These are phyloP conservation scores for Kregervanrija delftensis DNA, from an alignment of 805 yeast genomes.

Conservation along the genomic window DNA sequence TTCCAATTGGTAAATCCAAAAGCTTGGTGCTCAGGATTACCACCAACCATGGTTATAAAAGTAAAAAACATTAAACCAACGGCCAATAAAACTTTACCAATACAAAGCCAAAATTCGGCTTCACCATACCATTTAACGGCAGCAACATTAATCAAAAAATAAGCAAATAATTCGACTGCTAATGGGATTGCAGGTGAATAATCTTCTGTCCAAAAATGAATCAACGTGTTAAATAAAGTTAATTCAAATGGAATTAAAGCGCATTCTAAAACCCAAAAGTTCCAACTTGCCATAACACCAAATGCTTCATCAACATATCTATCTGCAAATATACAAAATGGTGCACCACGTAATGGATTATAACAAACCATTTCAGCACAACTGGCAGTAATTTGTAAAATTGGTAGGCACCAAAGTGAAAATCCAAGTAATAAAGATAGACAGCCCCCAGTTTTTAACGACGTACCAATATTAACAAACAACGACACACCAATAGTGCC, in stretches of 20 bases:
- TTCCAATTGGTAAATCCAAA: conserved; percentile 50
- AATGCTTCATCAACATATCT: conserved; percentile 39
- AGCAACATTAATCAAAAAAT: conserved; percentile 36
- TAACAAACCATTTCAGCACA: conserved; percentile 41
- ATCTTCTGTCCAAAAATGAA: conserved; percentile 46
- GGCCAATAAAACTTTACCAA: conserved; percentile 43
- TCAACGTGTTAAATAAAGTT: conserved; percentile 44
- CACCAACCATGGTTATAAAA: conserved; percentile 50
- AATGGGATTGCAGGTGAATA: conserved; percentile 43
- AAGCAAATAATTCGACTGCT: conserved; percentile 35
- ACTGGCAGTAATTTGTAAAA: conserved; percentile 33
- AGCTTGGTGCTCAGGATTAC: conserved; percentile 44
- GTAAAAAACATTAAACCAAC: conserved; percentile 43
- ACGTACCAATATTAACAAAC: conserved; percentile 36
- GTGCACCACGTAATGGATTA: conserved; percentile 37
- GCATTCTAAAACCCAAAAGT: conserved; percentile 42
- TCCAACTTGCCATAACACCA: conserved; percentile 40
- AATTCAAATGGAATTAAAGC: conserved; percentile 44
- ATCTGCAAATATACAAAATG: conserved; percentile 39
- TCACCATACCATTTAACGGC: conserved; percentile 47
- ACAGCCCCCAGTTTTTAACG: conserved; percentile 35
- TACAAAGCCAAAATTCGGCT: conserved; percentile 38
- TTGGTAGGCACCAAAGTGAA: conserved; percentile 36
- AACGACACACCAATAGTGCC: conserved; percentile 39
- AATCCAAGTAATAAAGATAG: conserved; percentile 33